Percentiles rank a stretch among this genome's conserved stretches.
Conservation (phyloP, 2,329 filamentous ascomycete genomes). For the Pyrenochaeta sp. region DNA sequence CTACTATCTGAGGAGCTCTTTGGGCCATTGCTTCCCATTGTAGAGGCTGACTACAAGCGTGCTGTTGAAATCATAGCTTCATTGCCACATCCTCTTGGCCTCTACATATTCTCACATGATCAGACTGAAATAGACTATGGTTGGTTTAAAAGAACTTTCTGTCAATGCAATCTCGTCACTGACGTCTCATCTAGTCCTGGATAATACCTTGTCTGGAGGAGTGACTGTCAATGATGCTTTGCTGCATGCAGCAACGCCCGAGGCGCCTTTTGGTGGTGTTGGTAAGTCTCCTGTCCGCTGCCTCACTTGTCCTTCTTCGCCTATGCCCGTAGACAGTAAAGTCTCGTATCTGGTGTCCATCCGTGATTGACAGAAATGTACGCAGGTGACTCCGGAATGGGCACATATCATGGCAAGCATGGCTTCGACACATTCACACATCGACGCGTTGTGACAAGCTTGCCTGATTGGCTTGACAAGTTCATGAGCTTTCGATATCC, state of each 20-base stretch:
- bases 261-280: constrained; percentile 1
- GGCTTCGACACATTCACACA: constrained; percentile 3
- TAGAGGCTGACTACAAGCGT: constrained; percentile 38
- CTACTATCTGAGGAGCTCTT: constrained; percentile 58
- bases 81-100: background rate
- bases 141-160: too few relatives aligned
- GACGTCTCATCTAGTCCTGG: background rate
- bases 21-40: constrained; percentile 54
- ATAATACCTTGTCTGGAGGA: constrained; percentile 1
- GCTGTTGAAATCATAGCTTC: background rate
- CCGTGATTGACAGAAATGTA: too few relatives aligned
- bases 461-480: background rate
- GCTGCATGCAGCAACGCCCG: background rate
- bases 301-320: too few relatives aligned
- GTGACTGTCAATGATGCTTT: constrained; percentile 3
- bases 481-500: constrained; percentile 1
- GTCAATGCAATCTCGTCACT: too few relatives aligned
- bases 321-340: too few relatives aligned
- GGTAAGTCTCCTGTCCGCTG: background rate
- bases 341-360: too few relatives aligned
- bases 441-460: background rate
- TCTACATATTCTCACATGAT: constrained; percentile 1
- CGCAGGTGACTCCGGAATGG: background rate
- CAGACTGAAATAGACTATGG: background rate
- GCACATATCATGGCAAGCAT: background rate